Evolutionary conservation across 768 basidiomycete genomes (phyloP).

Genomic region (Cystobasidium ongulense): DNA sequence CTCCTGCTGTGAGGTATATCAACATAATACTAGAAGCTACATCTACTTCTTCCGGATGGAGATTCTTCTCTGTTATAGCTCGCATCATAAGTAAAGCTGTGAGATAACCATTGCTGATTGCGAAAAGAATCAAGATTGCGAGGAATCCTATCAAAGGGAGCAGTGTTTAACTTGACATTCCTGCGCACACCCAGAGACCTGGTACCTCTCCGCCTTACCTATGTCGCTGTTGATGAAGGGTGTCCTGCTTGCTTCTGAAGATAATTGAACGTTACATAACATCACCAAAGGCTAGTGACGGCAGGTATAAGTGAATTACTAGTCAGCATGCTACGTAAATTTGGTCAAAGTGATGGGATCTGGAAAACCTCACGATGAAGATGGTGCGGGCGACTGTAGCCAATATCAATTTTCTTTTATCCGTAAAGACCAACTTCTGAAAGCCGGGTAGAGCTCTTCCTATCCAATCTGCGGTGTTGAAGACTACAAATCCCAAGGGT

Average conservation of each 20-base stretch:
- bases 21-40: slow-evolving; percentile 34
- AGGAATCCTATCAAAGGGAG: slow-evolving; percentile 33
- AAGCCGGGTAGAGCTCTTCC: slow-evolving; percentile 38
- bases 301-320: background rate
- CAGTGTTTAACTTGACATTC: background rate
- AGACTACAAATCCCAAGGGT: slow-evolving; percentile 38
- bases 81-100: slow-evolving; percentile 40
- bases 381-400: slow-evolving; percentile 31
- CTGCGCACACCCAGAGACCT: no score
- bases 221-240: slow-evolving; percentile 37
- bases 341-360: background rate
- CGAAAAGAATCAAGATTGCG: slow-evolving; percentile 38
- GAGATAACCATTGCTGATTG: slow-evolving; percentile 40
- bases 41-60: slow-evolving; percentile 40
- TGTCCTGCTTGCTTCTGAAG: background rate
- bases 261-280: slow-evolving; percentile 39
- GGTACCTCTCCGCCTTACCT: slow-evolving; percentile 19
- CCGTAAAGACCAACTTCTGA: slow-evolving; percentile 26
- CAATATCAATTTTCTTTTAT: slow-evolving; percentile 29
- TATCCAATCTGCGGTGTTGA: slow-evolving; percentile 41
- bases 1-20: slow-evolving; percentile 37
- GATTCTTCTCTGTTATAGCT: slow-evolving; percentile 33
- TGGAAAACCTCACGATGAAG: slow-evolving; percentile 39
- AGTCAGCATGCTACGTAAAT: no score
- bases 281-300: slow-evolving; percentile 40